Conservation (phyloP, 257 asterid genomes). For the Verbena officinalis region DNA sequence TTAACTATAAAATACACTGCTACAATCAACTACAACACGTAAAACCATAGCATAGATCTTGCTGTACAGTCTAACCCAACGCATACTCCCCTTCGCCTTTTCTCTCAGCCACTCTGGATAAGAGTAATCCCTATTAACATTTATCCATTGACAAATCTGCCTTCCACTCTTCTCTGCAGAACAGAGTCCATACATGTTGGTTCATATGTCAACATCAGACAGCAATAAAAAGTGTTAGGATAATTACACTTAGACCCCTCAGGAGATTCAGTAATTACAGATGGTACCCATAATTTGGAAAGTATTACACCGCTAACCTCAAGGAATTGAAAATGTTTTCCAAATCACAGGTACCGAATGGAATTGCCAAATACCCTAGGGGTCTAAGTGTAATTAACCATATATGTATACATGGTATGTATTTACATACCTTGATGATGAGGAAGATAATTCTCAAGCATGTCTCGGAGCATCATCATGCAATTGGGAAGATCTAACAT, state of each 20-base stretch:
- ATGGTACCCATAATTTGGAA: too few relatives aligned
- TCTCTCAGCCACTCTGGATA: constrained; percentile 26
- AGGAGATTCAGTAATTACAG: too few relatives aligned
- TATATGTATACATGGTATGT: not conserved
- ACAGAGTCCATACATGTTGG: constrained; percentile 6
- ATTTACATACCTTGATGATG: constrained; percentile 24
- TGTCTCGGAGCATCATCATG: constrained; percentile 83
- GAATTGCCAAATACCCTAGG: too few relatives aligned
- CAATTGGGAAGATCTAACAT: constrained; percentile 77
- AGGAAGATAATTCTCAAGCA: constrained; percentile 47
- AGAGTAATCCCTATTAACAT: constrained; percentile 25
- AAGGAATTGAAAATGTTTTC: too few relatives aligned
- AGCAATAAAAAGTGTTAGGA: too few relatives aligned
- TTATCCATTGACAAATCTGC: constrained; percentile 5
- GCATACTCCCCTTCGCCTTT: constrained; percentile 11
- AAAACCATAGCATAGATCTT: constrained; percentile 10
- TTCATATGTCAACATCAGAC: not conserved
- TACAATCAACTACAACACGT: constrained; percentile 35
- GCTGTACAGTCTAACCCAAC: constrained; percentile 27
- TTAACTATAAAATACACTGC: constrained; percentile 33
- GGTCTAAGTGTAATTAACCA: too few relatives aligned
- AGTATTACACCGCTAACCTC: too few relatives aligned
- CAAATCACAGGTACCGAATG: too few relatives aligned
- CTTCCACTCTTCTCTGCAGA: constrained; percentile 25
- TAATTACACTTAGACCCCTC: too few relatives aligned